phyloP scores from a whole-genome alignment of 2,329 filamentous ascomycete genomes.

The Blastomyces parvus region DNA sequence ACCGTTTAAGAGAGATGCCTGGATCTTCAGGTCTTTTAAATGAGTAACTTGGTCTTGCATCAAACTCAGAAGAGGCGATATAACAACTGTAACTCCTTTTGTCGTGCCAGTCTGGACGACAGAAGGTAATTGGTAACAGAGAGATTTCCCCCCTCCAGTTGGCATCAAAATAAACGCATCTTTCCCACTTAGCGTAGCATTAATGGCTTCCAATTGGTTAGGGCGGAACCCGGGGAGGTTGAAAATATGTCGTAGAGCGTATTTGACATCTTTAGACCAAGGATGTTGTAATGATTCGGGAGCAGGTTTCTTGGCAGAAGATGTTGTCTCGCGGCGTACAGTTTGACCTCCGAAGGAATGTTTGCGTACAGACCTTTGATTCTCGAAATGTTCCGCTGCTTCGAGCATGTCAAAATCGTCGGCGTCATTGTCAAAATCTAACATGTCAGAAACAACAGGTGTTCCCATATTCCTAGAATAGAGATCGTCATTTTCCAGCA shows the following conservation, averaged over 20 bases:
- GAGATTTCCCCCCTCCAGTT: slow-evolving; percentile 89
- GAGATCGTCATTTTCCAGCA: slow-evolving; percentile 19
- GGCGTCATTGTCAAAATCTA: slow-evolving; percentile 37
- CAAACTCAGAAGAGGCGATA: slow-evolving; percentile 88
- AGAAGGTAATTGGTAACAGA: slow-evolving; percentile 92
- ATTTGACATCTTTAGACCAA: slow-evolving; percentile 81
- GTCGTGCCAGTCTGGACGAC: slow-evolving; percentile 74
- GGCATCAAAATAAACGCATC: slow-evolving; percentile 97
- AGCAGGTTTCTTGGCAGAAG: slow-evolving; percentile 30
- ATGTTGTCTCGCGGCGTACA: slow-evolving; percentile 35
- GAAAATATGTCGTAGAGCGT: slow-evolving; percentile 72
- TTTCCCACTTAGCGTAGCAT: slow-evolving; percentile 75
- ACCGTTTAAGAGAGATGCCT: slow-evolving; percentile 73
- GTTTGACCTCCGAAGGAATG: slow-evolving; percentile 21
- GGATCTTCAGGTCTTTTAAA: slow-evolving; percentile 62
- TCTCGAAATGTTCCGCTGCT: slow-evolving; percentile 30
- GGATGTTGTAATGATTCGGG: slow-evolving; percentile 48
- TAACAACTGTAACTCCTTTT: slow-evolving; percentile 76
- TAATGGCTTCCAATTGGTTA: slow-evolving; percentile 92
- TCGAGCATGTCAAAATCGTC: slow-evolving; percentile 41
- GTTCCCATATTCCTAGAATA: slow-evolving; percentile 37
- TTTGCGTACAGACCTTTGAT: slow-evolving; percentile 17
- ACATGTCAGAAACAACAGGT: slow-evolving; percentile 20
- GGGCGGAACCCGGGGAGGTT: slow-evolving; percentile 76
- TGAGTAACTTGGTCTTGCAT: slow-evolving; percentile 97